Evolutionary conservation across 495 filamentous ascomycete genomes (phyloP), one percentile per base, ranked within the genome.

Genomic region (Pyrenula aspistea): DNA sequence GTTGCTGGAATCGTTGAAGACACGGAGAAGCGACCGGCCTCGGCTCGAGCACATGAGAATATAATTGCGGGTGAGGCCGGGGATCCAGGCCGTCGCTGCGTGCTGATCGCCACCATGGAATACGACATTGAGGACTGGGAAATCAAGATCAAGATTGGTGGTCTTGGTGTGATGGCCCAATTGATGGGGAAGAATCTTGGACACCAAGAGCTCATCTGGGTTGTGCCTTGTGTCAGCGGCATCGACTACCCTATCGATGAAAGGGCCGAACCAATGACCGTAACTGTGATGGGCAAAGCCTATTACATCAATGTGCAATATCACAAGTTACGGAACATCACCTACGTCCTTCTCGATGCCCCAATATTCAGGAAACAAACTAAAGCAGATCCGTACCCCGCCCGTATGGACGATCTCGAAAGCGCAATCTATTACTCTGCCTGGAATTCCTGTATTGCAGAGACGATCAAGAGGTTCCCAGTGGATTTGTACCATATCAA

Each of bases 401-500:
- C 67, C 49, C 66, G 74, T 15, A 78, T 76, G 65, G 67, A 68
- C 42, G 67, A 70, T 63, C 75, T 85, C 53, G 79, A 83, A 25
- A 77, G 72, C 56, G 82, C 82, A 31, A 72, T 85, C 51, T 78
- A 80, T 66, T 85, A 85, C 63, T 81, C 80, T 1, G 78, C 82
- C 0, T 85, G 82, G 82, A 85, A 85, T 60, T 69, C 68, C 51
- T 84, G 80, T 57, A 83, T 84, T 57, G 82, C 82, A 20, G 71
- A 81, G 58, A 65, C 80, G 0, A 75, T 82, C 56, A 73, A 55
- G 51, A 58, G 59, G 12, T 65, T 61, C 54, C 53, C 15, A 36
- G 20, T 84, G 53, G 80, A 85, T 59, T 61, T 86, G 22, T 86
- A 86, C 63, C 83, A 86, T 65, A 83, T 85, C 65, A 86, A 86